Evolutionary conservation across 106 monocot genomes (phyloP), one percentile per base, ranked within the genome.

Genomic region (Dendrobium nobile): DNA sequence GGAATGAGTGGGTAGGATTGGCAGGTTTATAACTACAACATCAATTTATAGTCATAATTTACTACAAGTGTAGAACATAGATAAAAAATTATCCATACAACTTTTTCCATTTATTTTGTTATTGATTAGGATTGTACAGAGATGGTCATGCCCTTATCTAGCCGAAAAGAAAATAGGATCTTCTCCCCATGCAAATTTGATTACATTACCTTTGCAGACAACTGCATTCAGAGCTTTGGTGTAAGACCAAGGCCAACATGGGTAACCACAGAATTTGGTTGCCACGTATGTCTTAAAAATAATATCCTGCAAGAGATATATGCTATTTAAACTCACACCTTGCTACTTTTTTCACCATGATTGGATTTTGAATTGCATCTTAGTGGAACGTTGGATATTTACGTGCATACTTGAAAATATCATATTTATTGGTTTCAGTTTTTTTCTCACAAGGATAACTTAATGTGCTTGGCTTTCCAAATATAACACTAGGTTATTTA

Each of bases 241-340:
- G 91, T 89, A 19, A 84, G n/a, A 33, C 93, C 93, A 79, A 93
- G 93, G 86, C 91, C 91, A 75, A 79, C 54, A 68, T 92, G 96
- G 96, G 80, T 93, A 17, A 90, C 88, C 31, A 96, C 93, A 17
- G 96, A 96, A 81, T 96, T 96, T 84, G 96, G 96, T 40, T 93
- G 96, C 54, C 96, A 96, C 87, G 93, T 96, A 90, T 90, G 93
- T 85, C 51, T 5, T 9, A 13, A 70, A 27, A 27, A 37, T 4
- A 31, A n/a, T 67, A 59, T n/a, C 59, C n/a, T 59, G 9, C 13
- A 51, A 51, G 51, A 64, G 18, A 0, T 64, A 19, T 59, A 33
- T 70, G 33, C 27, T 70, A 0, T 33, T 11, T 31, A 15, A 10
- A 33, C 33, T 70, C 13, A 70, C 22, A 5, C 5, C 59, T 59